Evolutionary conservation across 1,139 yeast species (phyloP), one percentile per base, ranked within the genome.

Genomic region (Groenewaldozyma sp.): DNA sequence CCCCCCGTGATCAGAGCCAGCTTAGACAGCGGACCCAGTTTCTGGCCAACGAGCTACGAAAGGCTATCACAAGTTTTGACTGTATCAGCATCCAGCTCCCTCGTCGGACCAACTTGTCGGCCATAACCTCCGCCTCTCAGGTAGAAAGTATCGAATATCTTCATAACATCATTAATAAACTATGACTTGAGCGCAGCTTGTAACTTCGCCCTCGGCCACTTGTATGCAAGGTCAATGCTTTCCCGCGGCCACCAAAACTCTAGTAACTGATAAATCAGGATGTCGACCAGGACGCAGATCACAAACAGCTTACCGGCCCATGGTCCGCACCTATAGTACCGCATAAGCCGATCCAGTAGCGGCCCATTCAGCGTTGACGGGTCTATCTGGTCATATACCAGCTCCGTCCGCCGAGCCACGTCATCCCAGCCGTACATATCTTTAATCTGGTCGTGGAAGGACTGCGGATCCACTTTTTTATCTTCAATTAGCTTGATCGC

Each of bases 381-480:
- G 7, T 28, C 31, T 34, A 81, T 67, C 4, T 39, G 35, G 40
- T 77, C 68, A 60, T 93, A 93, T 2, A 91, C 96, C 24, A 65
- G 66, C 51, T 84, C 94, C 0, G 98, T 91, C 33, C 98, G 67
- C 38, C 62, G 63, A 0, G 98, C 98, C 19, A 93, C 84, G 55
- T 87, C 83, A 44, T 68, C 70, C 99, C 99, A 93, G 54, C 88
- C 83, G 60, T 93, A 93, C 94, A 91, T 86, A 35, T 68, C 62
- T 31, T 76, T 74, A 21, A 93, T 80, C 48, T 82, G 83, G 2
- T 72, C 68, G 58, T 93, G 98, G 59, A 93, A 91, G 4, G 60
- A 64, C 0, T 81, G 70, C 0, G 95, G 80, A 53, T 87, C 82
- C 1, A 87, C 74, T 37, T 68, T 56, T 2, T 76, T 76, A 1